These are phyloP conservation scores for Phalaenopsis aphrodite DNA, from an alignment of 106 monocot genomes.

Conservation along the genomic window DNA sequence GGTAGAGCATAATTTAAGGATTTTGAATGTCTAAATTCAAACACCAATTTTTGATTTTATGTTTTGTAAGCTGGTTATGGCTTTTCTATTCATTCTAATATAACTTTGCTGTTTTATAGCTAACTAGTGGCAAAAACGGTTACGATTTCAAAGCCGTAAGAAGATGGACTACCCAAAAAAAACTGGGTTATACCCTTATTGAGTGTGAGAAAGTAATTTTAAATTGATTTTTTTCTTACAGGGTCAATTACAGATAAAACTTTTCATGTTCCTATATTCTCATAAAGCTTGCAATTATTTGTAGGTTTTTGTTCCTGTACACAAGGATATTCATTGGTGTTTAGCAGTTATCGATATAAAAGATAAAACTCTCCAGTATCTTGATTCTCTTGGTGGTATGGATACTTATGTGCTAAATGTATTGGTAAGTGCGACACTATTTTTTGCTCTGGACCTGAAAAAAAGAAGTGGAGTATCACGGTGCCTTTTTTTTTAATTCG, in stretches of 20 bases:
- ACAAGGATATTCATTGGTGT: constrained; percentile 70
- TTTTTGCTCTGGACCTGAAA: background rate
- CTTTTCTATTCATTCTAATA: background rate
- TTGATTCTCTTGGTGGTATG: constrained; percentile 79
- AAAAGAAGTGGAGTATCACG: background rate
- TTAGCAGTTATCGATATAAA: constrained; percentile 60
- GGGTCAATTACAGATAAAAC: background rate
- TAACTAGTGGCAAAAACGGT: constrained; percentile 1
- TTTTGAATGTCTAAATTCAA: no score
- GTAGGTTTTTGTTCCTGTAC: constrained; percentile 77
- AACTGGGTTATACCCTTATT: constrained; percentile 6
- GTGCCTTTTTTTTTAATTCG: background rate
- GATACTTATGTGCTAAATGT: constrained; percentile 41
- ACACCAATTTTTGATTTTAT: background rate
- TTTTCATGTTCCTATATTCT: constrained; percentile 1
- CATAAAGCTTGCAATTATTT: constrained; percentile 3
- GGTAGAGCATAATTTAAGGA: no score
- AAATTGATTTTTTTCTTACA: background rate
- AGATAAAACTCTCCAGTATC: constrained; percentile 54
- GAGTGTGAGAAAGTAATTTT: constrained; percentile 8
- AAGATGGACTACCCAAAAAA: constrained; percentile 6
- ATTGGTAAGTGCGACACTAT: constrained; percentile 31
- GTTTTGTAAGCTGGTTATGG: background rate
- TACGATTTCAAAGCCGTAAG: constrained; percentile 3
- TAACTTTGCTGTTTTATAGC: constrained; percentile 1